Base-by-base conservation (phyloP, 352 stramenopile genomes). In the Phytophthora fragariaefolia region DNA sequence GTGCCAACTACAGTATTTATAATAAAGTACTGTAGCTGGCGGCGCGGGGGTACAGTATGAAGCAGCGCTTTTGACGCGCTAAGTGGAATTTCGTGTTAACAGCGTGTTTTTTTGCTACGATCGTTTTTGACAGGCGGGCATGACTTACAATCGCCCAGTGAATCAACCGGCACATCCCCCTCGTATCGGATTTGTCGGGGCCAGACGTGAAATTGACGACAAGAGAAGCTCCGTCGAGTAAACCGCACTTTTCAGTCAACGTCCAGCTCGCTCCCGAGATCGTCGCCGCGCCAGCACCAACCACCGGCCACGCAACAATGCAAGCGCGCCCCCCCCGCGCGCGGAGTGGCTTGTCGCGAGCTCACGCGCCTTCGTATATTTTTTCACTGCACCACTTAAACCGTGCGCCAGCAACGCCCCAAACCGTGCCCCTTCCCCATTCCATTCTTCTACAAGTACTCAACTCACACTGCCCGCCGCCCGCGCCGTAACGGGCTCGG, bases 131-230 rank as follows among this genome's bases (percentile, higher is more conserved):
- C 40, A 47, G 40, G 40, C 17, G n/a, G 2, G n/a, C 2, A 24
- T 47, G n/a, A n/a, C 40, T 24, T 17, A 47, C 40, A 47, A 47
- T 24, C 40, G n/a, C n/a, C n/a, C 15, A 47, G 40, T 47, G n/a
- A 24, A n/a, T 24, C 40, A 22, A 24, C n/a, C 8, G 6, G 18
- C 8, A 6, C 40, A 47, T 22, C 40, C 40, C 38, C 17, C 40
- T 12, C 40, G n/a, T 47, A 47, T 47, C 40, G n/a, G 6, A 3
- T 26, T 24, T 3, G n/a, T 3, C 40, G 12, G 40, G 40, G 40
- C n/a, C 40, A 47, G 40, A 24, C n/a, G 17, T 24, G 24, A 47
- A 47, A 47, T 47, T 47, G 40, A 47, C 40, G 17, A 24, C 18
- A 42, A 20, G 34, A 42, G 13, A 42, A 3, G 18, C 13, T n/a